A percentile compares a stretch with the other conserved stretches of the same genome.
phyloP scores from a whole-genome alignment of 2,329 filamentous ascomycete species.

The Verruconis gallopava region DNA sequence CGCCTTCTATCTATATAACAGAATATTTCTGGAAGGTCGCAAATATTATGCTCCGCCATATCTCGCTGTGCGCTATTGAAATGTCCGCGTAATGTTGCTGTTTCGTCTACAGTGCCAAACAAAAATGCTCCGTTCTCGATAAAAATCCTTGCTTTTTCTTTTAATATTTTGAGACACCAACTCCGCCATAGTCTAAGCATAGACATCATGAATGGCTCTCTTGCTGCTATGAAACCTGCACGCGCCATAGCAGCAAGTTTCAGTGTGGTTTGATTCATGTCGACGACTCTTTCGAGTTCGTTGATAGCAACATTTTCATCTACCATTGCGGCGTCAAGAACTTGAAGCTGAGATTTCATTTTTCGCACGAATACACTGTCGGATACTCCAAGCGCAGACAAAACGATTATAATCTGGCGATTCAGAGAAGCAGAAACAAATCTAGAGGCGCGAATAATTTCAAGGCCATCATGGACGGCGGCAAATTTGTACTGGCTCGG shows the following conservation, averaged over 20 bases:
- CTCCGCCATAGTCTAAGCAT: slow-evolving; percentile 73
- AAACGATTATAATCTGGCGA: slow-evolving; percentile 75
- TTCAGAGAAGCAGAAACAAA: slow-evolving; percentile 73
- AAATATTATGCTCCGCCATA: slow-evolving; percentile 30
- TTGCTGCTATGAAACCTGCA: slow-evolving; percentile 60
- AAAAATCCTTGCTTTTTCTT: slow-evolving; percentile 75
- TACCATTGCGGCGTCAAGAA: slow-evolving; percentile 57
- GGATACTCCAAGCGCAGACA: slow-evolving; percentile 63
- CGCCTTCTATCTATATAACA: slow-evolving; percentile 55
- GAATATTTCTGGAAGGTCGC: slow-evolving; percentile 71
- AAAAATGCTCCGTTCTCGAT: slow-evolving; percentile 77
- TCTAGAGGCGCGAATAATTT: slow-evolving; percentile 72
- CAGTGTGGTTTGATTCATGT: slow-evolving; percentile 72
- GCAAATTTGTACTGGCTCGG: slow-evolving; percentile 81
- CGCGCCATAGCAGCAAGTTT: slow-evolving; percentile 61
- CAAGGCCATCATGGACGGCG: slow-evolving; percentile 56
- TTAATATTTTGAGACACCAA: slow-evolving; percentile 80
- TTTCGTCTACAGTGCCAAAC: slow-evolving; percentile 82
- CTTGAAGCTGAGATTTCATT: slow-evolving; percentile 51
- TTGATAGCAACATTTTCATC: slow-evolving; percentile 50
- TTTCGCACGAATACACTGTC: slow-evolving; percentile 54
- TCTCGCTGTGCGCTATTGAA: slow-evolving; percentile 31
- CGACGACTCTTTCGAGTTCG: slow-evolving; percentile 62
- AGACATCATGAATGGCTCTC: slow-evolving; percentile 73
- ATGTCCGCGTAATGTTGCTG: slow-evolving; percentile 59